A percentile compares a stretch with the other conserved stretches of the same genome.
Conservation (phyloP, 768 basidiomycete genomes). For the Hygrocybe coccinea region DNA sequence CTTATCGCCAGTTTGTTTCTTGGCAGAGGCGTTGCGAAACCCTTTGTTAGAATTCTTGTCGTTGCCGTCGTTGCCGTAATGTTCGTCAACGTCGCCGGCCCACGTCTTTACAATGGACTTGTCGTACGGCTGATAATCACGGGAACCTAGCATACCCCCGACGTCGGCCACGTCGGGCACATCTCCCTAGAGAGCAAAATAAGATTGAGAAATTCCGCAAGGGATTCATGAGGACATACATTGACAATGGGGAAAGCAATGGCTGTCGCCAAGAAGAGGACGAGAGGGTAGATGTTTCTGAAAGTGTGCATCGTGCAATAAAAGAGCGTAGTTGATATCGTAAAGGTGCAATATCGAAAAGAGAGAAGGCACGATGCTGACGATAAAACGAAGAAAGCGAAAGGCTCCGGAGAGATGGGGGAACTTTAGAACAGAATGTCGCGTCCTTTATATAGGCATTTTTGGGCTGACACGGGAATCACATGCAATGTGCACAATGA, state of each 20-base stretch:
- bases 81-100: too few species aligned
- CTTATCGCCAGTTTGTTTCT: too few species aligned
- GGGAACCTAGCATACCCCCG: too few species aligned
- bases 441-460: background rate
- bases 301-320: conserved; percentile 11
- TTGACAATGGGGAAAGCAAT: conserved; percentile 18
- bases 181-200: too few species aligned
- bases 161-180: too few species aligned
- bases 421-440: background rate
- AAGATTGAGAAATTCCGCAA: background rate
- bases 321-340: conserved; percentile 16
- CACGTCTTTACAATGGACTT: too few species aligned
- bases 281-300: conserved; percentile 11
- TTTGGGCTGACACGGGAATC: background rate
- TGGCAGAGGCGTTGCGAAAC: too few species aligned
- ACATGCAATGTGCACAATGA: background rate
- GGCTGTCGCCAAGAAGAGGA: conserved; percentile 14
- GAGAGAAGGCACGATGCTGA: background rate
- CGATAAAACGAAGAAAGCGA: background rate
- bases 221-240: background rate
- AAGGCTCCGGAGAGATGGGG: background rate
- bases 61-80: too few species aligned
- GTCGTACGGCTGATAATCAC: too few species aligned
- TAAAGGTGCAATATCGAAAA: conserved; percentile 17
- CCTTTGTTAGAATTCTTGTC: too few species aligned